Base-by-base conservation (phyloP, 345 rosid species). In the Rhizophora apiculata region DNA sequence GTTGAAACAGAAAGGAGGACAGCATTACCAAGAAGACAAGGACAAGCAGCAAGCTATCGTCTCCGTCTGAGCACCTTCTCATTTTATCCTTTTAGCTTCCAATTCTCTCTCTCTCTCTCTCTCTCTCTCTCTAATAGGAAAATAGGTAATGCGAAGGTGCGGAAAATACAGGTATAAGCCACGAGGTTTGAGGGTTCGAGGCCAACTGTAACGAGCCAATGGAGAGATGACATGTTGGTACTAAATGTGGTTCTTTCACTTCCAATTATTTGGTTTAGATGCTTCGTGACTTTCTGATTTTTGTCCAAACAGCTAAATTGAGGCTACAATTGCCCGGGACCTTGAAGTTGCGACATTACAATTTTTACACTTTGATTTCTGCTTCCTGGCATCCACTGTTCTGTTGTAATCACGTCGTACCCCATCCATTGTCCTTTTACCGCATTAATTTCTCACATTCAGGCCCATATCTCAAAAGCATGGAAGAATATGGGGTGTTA, bases 61-160 rank as follows among this genome's bases (percentile, higher is more conserved):
- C 74, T 1, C 58, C 29, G 4, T 72, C 86, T 6, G 55, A 43
- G 15, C 49, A 48, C 68, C 89, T 79, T 11, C 71, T 80, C 84
- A 85, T 80, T 24, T 51, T 30, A 39, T 8, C 7, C 18, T 39
- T 57, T 64, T 57, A 72, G 30, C 29, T 61, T 63, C 52, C 62
- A 19, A 55, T 11, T 66, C 27, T 65, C 60, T 39, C 3, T 39
- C 48, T 43, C 16, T 11, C 3, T 10, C 4, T 13, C 27, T 65
- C 60, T 39, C 3, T 39, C 48, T 43, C 16, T 11, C 3, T 10
- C 4, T 13, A 2, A 11, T 3, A 11, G 48, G 16, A 43, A 18
- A 43, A 43, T 13, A 10, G 48, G 18, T 13, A 43, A 43, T 43
- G 16, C 48, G 22, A 62, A 62, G 16, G 26, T 10, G 36, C 18